Base-by-base conservation (phyloP, 1,284 basidiomycete species). In the Austropuccinia psidii region DNA sequence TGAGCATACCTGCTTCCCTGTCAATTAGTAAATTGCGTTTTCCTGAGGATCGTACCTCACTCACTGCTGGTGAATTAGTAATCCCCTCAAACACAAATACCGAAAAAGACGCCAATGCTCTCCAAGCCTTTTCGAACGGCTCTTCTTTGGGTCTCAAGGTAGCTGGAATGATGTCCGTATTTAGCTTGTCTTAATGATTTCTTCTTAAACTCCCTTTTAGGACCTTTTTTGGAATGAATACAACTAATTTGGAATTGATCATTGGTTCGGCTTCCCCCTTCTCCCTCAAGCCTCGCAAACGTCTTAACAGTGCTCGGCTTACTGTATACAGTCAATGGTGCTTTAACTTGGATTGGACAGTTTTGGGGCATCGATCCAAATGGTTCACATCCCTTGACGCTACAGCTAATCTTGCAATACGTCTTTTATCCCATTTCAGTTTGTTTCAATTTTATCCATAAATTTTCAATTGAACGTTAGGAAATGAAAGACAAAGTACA, bases 1-100 rank as follows among this genome's bases (percentile, higher is more conserved):
- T 95, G 92, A 90, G 88, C 79, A 95, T 95, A 78, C 92, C 92
- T 11, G 92, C 93, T 0, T 92, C 91, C 13, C 92, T 95, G 79
- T 87, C 92, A 2, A 92, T 94, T 77, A 89, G 88, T 80, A 95
- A 95, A 83, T 83, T 93, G 78, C 88, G 91, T 57, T 78, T 88
- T 24, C 92, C 92, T 1, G 92, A 95, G 82, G 81, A 84, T 52
- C 90, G 93, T 60, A 89, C 90, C 78, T 90, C 92, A 55, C 85
- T 93, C 70, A 94, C 93, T 39, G 87, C 89, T 65, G 92, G 92
- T 21, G 85, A 83, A 37, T 85, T 93, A 75, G 85, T 88, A 72
- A 85, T 94, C 69, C 89, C 91, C 80, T 87, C 89, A 76, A n/a
- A n/a, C n/a, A 89, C 89, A 72, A 77, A 80, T 60, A 83, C 85